Conservation (phyloP, 345 rosid genomes). For the Ceriops zippeliana region DNA sequence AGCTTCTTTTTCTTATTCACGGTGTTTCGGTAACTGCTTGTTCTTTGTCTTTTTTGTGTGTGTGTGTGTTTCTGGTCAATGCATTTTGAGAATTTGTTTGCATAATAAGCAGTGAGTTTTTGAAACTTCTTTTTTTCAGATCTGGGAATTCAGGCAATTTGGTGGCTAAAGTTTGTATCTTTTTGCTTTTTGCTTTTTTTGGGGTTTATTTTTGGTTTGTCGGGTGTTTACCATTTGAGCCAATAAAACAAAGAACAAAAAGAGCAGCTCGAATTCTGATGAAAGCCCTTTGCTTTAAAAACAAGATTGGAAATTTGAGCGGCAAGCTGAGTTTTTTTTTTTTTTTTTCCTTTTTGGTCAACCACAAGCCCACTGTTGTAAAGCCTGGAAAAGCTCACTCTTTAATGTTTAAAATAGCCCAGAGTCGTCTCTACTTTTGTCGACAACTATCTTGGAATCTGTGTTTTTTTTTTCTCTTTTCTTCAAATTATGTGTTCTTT, state of each 20-base stretch:
- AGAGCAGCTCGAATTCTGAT: constrained; percentile 24
- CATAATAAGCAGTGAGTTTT: background rate
- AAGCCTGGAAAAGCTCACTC: constrained; percentile 38
- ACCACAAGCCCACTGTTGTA: constrained; percentile 27
- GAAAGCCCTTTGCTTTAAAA: background rate
- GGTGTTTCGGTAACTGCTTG: no score
- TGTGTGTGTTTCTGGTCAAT: background rate
- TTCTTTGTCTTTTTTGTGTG: no score
- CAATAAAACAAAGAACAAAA: constrained; percentile 34
- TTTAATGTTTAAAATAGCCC: constrained; percentile 32
- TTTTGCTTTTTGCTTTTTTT: background rate
- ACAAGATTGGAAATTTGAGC: constrained; percentile 8
- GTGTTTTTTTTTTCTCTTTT: constrained; percentile 15
- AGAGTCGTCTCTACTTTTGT: constrained; percentile 40
- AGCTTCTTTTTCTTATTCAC: no score
- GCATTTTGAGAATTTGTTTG: background rate
- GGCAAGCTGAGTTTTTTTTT: constrained; percentile 16
- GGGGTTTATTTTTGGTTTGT: background rate
- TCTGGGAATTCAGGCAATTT: constrained; percentile 12
- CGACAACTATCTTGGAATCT: constrained; percentile 57
- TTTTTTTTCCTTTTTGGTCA: constrained; percentile 20
- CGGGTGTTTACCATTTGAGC: constrained; percentile 25
- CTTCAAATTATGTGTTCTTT: constrained; percentile 34
- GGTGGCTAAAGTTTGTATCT: background rate
- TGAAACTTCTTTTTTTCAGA: constrained; percentile 7